Conservation (phyloP, 2,329 filamentous ascomycete species). For the Raffaelea deltoideospora region DNA sequence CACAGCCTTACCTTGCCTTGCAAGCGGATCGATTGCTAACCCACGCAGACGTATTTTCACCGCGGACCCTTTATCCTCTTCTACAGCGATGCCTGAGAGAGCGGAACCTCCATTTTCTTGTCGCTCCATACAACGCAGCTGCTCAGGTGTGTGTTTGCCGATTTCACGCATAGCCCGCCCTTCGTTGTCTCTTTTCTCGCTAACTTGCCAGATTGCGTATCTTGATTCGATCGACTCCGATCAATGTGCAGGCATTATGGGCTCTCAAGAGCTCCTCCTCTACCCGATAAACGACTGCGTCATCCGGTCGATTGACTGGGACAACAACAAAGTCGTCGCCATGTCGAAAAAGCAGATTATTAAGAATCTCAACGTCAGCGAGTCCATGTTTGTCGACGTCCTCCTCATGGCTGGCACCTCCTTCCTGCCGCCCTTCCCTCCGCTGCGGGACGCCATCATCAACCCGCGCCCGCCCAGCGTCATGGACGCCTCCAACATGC, state of each 20-base stretch:
- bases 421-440: slow-evolving; percentile 66
- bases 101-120: slow-evolving; percentile 57
- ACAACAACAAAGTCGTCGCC: slow-evolving; percentile 45
- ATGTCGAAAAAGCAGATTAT: slow-evolving; percentile 56
- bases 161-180: slow-evolving; percentile 6
- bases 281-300: slow-evolving; percentile 72
- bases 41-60: slow-evolving; percentile 48
- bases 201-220: slow-evolving; percentile 50
- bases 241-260: slow-evolving; percentile 64
- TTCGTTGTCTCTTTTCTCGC: background rate
- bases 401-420: slow-evolving; percentile 70
- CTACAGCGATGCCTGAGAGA: slow-evolving; percentile 60
- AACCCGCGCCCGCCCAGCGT: slow-evolving; percentile 46
- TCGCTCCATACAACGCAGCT: slow-evolving; percentile 76
- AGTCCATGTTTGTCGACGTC: slow-evolving; percentile 69
- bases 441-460: slow-evolving; percentile 45
- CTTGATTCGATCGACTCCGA: slow-evolving; percentile 53
- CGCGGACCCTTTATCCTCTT: slow-evolving; percentile 59
- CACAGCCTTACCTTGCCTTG: too few species aligned
- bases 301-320: slow-evolving; percentile 52
- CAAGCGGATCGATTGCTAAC: slow-evolving; percentile 4
- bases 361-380: slow-evolving; percentile 47
- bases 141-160: slow-evolving; percentile 50
- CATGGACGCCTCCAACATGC: slow-evolving; percentile 61
- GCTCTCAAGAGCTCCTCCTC: slow-evolving; percentile 69